These are phyloP conservation scores for Hyphopichia fennica DNA, from an alignment of 1,139 yeast species.

Conservation along the genomic window DNA sequence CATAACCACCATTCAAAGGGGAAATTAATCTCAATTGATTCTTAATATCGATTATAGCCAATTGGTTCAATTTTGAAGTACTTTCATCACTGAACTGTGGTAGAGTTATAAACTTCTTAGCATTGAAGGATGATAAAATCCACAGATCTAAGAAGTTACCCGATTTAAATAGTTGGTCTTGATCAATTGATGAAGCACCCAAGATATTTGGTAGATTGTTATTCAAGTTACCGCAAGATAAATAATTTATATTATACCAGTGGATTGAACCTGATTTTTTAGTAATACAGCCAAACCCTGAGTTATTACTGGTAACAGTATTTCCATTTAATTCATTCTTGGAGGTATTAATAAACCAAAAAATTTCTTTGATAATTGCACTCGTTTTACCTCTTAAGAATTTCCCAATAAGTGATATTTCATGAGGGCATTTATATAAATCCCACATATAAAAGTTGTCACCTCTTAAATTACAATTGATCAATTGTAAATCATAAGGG, in stretches of 20 bases:
- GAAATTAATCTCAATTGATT: constrained; percentile 43
- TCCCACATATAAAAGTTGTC: constrained; percentile 70
- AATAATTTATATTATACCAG: constrained; percentile 53
- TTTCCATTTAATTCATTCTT: constrained; percentile 1
- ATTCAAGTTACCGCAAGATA: constrained; percentile 29
- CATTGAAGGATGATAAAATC: constrained; percentile 39
- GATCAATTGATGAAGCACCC: constrained; percentile 1
- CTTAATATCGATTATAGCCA: constrained; percentile 36
- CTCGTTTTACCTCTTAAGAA: constrained; percentile 66
- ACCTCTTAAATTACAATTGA: constrained; percentile 60
- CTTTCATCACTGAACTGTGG: constrained; percentile 15
- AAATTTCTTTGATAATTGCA: constrained; percentile 49
- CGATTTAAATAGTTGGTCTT: constrained; percentile 4
- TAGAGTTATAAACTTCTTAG: constrained; percentile 29
- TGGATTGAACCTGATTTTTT: constrained; percentile 61
- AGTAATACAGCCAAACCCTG: constrained; percentile 57
- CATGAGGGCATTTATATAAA: constrained; percentile 49
- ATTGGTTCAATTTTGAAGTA: constrained; percentile 20
- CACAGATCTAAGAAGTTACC: constrained; percentile 38
- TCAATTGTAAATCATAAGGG: constrained; percentile 60
- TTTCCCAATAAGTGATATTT: constrained; percentile 57
- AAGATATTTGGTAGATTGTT: constrained; percentile 27
- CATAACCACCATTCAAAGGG: constrained; percentile 43
- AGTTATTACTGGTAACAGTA: constrained; percentile 27
- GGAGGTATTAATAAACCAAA: constrained; percentile 51